Evolutionary conservation across 2,329 filamentous ascomycete species (phyloP).

Genomic region (Sclerotiophoma versabilis): DNA sequence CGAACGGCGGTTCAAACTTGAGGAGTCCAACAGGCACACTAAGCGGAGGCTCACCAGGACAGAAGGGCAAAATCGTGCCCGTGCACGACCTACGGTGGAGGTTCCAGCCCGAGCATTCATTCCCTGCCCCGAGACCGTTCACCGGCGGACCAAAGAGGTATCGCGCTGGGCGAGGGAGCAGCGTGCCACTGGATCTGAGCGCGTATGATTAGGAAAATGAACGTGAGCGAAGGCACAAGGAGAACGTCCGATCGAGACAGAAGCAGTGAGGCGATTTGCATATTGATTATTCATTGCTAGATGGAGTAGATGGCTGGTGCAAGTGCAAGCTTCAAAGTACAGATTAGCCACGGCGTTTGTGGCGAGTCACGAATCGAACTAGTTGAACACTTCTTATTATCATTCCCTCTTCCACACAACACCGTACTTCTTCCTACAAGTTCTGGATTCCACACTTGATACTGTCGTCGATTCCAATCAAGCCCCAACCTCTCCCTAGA

Average conservation of each 20-base stretch:
- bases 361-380: neutral
- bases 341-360: slow-evolving; percentile 32
- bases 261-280: neutral
- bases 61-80: slow-evolving; percentile 52
- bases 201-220: slow-evolving; percentile 55
- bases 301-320: slow-evolving; percentile 5
- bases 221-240: neutral
- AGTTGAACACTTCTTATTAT: no score
- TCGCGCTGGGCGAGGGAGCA: slow-evolving; percentile 89
- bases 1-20: slow-evolving; percentile 47
- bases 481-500: no score
- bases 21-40: slow-evolving; percentile 34
- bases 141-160: slow-evolving; percentile 78
- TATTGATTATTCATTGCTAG: slow-evolving; percentile 17
- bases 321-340: slow-evolving; percentile 15
- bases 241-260: neutral
- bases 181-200: slow-evolving; percentile 85
- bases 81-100: slow-evolving; percentile 85
- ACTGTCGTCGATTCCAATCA: no score
- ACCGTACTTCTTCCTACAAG: no score
- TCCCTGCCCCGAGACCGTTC: slow-evolving; percentile 88
- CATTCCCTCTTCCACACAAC: no score
- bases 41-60: slow-evolving; percentile 24
- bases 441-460: no score
- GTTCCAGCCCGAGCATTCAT: slow-evolving; percentile 80